Conservation (phyloP, 768 basidiomycete genomes). For the Psilocybe cubensis region DNA sequence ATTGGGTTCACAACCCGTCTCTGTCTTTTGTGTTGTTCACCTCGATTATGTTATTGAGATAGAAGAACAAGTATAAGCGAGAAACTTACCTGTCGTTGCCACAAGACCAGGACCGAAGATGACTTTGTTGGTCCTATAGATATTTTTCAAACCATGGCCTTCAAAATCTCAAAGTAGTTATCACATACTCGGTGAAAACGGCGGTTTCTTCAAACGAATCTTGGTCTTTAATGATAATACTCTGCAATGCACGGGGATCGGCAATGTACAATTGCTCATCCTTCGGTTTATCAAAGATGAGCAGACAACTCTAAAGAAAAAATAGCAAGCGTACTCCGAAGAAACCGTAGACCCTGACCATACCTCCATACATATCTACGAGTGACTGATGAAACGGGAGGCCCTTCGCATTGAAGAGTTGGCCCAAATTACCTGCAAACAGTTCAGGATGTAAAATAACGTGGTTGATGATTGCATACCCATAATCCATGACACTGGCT, state of each 20-base stretch:
- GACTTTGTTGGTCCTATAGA: conserved; percentile 41
- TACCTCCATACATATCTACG: conserved; percentile 42
- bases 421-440: conserved; percentile 41
- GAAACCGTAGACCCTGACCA: conserved; percentile 49
- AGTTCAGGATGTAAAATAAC: neutral
- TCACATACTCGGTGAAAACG: conserved; percentile 45
- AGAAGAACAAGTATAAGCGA: neutral
- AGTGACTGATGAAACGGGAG: conserved; percentile 43
- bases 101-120: conserved; percentile 54
- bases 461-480: neutral
- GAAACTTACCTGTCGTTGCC: conserved; percentile 35
- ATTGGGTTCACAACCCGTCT: conserved; percentile 51
- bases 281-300: conserved; percentile 23
- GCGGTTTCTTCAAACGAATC: conserved; percentile 49
- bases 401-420: conserved; percentile 47
- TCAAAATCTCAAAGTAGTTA: neutral
- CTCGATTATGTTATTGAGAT: neutral
- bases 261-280: conserved; percentile 52
- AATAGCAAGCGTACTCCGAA: conserved; percentile 40
- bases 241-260: conserved; percentile 52
- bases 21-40: conserved; percentile 45
- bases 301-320: neutral
- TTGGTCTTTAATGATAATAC: conserved; percentile 51
- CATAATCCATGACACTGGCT: neutral
- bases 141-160: neutral